Conservation (phyloP, 768 basidiomycete species). For the Chiua virens region DNA sequence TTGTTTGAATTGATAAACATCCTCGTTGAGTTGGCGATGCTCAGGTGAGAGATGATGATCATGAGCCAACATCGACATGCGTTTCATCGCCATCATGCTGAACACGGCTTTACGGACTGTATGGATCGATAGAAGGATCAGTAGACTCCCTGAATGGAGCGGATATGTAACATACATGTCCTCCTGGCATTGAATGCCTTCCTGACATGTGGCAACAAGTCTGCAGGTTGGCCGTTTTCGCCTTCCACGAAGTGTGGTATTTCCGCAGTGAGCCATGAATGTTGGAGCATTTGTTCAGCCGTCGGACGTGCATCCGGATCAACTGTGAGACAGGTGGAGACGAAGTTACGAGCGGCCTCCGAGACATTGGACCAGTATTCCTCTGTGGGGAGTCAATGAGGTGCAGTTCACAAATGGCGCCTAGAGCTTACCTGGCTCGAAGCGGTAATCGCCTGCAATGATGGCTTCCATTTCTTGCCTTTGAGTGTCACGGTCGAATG, state of each 20-base stretch:
- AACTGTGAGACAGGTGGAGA: conserved; percentile 77
- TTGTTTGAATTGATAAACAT: conserved; percentile 70
- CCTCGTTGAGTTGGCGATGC: conserved; percentile 52
- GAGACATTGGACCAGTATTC: conserved; percentile 91
- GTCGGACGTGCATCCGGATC: conserved; percentile 83
- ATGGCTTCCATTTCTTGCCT: conserved; percentile 95
- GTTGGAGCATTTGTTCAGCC: conserved; percentile 68
- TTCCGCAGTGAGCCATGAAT: conserved; percentile 64
- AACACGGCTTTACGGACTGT: conserved; percentile 87
- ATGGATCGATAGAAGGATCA: conserved; percentile 4
- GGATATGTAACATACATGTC: conserved; percentile 58
- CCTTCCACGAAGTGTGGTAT: conserved; percentile 68
- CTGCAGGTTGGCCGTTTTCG: conserved; percentile 56
- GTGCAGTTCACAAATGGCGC: not conserved
- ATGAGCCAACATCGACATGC: conserved; percentile 61
- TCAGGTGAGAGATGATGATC: conserved; percentile 37
- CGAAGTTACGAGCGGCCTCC: conserved; percentile 79
- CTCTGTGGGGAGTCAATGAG: conserved; percentile 30
- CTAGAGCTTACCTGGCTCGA: conserved; percentile 57
- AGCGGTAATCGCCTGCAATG: conserved; percentile 89
- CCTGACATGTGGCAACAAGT: conserved; percentile 88
- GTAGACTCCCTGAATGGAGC: not conserved
- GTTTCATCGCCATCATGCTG: conserved; percentile 81
- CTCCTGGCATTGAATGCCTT: conserved; percentile 86
- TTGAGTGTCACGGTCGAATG: conserved; percentile 91